phyloP scores from a whole-genome alignment of 2,329 filamentous ascomycete genomes.

The Atkinsonella hypoxylon region DNA sequence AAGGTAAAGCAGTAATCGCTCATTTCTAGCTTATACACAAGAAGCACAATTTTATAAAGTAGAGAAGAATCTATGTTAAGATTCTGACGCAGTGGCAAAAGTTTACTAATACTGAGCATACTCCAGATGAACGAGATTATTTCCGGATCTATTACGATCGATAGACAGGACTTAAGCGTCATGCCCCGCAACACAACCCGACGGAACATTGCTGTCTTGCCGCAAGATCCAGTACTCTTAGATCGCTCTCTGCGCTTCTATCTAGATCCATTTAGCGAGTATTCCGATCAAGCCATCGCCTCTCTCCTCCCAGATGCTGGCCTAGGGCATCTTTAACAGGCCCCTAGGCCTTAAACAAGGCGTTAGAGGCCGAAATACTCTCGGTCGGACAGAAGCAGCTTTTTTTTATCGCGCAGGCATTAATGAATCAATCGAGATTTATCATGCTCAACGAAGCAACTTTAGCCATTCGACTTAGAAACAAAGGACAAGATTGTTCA shows the following conservation, averaged over 20 bases:
- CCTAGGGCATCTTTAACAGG: slow-evolving; percentile 26
- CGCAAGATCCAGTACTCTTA: slow-evolving; percentile 41
- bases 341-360: slow-evolving; percentile 21
- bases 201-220: slow-evolving; percentile 29
- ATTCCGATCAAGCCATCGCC: slow-evolving; percentile 29
- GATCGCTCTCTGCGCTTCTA: slow-evolving; percentile 38
- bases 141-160: slow-evolving; percentile 31
- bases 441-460: background rate
- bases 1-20: too few species aligned
- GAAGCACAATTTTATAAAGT: too few species aligned
- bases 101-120: slow-evolving; percentile 30
- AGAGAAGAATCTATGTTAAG: too few species aligned
- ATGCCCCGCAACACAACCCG: slow-evolving; percentile 18
- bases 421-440: slow-evolving; percentile 11
- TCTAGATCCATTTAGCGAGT: slow-evolving; percentile 29
- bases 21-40: too few species aligned
- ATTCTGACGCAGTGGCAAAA: slow-evolving; percentile 17
- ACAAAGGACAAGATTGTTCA: background rate
- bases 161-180: slow-evolving; percentile 26
- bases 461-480: background rate
- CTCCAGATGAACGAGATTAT: slow-evolving; percentile 35
- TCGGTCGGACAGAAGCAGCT: slow-evolving; percentile 22
- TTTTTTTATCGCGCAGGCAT: slow-evolving; percentile 20
- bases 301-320: slow-evolving; percentile 31
- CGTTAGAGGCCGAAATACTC: slow-evolving; percentile 24